phyloP scores from a whole-genome alignment of 2,329 filamentous ascomycete species.

The Akanthomyces muscarius region DNA sequence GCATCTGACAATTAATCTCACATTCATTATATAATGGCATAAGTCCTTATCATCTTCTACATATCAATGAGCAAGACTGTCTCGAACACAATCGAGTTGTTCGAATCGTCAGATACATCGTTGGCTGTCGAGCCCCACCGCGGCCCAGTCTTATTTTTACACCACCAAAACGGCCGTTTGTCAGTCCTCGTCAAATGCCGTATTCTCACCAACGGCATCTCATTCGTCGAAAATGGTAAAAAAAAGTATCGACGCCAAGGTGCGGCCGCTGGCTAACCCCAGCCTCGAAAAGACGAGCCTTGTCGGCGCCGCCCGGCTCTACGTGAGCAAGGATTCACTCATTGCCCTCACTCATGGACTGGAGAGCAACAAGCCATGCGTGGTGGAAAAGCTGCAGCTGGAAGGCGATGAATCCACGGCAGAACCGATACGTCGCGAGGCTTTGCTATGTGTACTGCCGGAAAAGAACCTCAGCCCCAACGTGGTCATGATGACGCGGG shows the following conservation, averaged over 20 bases:
- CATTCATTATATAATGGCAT: too few species aligned
- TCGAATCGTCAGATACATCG: too few species aligned
- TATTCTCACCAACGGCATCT: too few species aligned
- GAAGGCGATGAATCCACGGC: conserved; percentile 18
- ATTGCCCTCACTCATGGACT: conserved; percentile 41
- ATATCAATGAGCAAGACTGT: too few species aligned
- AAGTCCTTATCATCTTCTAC: too few species aligned
- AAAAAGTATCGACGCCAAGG: conserved; percentile 37
- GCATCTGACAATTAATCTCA: too few species aligned
- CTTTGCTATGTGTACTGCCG: conserved; percentile 47
- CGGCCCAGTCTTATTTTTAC: too few species aligned
- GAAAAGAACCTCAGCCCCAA: conserved; percentile 62
- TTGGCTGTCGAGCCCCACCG: too few species aligned
- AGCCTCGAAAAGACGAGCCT: conserved; percentile 40
- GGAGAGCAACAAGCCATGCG: conserved; percentile 41
- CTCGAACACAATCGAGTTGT: too few species aligned
- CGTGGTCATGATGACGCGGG: conserved; percentile 67
- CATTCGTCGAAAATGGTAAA: conserved; percentile 27
- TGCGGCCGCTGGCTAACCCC: conserved; percentile 39
- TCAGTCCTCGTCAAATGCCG: too few species aligned
- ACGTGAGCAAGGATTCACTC: conserved; percentile 45
- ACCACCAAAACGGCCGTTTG: too few species aligned
- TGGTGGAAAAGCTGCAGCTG: conserved; percentile 32
- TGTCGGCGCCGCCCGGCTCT: conserved; percentile 43
- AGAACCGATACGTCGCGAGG: conserved; percentile 36